Percentiles rank a stretch among this genome's conserved stretches.
These are phyloP conservation scores for Beauveria australis DNA, from an alignment of 2,329 filamentous ascomycete species.

Conservation along the genomic window DNA sequence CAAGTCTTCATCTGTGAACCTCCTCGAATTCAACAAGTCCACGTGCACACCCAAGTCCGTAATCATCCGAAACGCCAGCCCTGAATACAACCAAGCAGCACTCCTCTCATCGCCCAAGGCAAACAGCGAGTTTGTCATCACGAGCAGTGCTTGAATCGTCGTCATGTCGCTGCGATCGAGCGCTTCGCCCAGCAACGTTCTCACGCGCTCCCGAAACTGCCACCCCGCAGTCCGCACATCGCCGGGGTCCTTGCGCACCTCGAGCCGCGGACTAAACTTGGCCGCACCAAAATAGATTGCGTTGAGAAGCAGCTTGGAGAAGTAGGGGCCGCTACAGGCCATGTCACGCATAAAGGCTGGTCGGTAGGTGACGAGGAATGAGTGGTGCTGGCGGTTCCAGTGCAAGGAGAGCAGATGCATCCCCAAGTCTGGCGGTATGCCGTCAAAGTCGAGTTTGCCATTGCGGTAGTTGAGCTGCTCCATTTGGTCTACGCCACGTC, in stretches of 20 bases:
- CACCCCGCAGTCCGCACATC: constrained; percentile 41
- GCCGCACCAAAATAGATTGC: constrained; percentile 40
- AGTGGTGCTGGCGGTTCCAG: constrained; percentile 46
- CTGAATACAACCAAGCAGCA: constrained; percentile 47
- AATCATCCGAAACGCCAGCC: constrained; percentile 47
- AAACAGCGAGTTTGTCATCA: constrained; percentile 44
- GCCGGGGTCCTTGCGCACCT: constrained; percentile 35
- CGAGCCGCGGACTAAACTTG: constrained; percentile 37
- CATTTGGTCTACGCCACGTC: not conserved
- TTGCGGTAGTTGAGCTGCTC: not conserved
- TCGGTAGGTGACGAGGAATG: constrained; percentile 41
- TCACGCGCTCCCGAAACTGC: constrained; percentile 35
- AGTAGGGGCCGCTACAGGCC: constrained; percentile 46
- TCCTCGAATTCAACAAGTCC: constrained; percentile 20
- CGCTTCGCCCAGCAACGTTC: constrained; percentile 34
- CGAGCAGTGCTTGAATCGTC: constrained; percentile 44
- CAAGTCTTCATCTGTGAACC: constrained; percentile 13
- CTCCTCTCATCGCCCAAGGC: constrained; percentile 40
- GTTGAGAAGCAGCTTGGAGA: constrained; percentile 47
- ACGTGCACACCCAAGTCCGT: constrained; percentile 47
- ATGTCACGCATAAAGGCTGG: constrained; percentile 45
- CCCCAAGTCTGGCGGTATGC: constrained; percentile 41
- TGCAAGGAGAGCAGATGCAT: constrained; percentile 43
- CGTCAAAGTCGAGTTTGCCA: constrained; percentile 30
- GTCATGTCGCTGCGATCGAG: constrained; percentile 30